Conservation (phyloP, 495 filamentous ascomycete genomes). For the Achaetomiella virescens region DNA sequence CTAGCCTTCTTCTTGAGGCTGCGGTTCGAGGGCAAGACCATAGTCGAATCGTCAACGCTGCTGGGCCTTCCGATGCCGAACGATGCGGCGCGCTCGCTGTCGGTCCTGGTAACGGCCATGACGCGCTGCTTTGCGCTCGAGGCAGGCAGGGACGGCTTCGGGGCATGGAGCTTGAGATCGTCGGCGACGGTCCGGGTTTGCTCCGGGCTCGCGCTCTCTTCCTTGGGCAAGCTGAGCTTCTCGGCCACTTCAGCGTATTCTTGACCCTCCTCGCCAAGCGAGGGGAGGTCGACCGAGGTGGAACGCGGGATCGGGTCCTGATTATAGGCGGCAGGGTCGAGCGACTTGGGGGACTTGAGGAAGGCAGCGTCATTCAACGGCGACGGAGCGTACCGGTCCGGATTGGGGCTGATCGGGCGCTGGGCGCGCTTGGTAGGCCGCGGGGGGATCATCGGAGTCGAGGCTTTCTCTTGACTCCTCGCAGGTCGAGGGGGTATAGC, state of each 20-base stretch:
- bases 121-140: constrained; percentile 75
- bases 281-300: constrained; percentile 73
- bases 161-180: constrained; percentile 81
- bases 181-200: constrained; percentile 73
- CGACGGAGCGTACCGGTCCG: constrained; percentile 74
- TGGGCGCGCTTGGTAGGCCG: constrained; percentile 63
- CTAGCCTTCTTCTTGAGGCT: constrained; percentile 58
- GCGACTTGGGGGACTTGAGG: constrained; percentile 23
- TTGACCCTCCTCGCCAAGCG: constrained; percentile 79
- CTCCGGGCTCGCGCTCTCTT: constrained; percentile 42
- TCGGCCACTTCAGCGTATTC: constrained; percentile 69
- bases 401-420: constrained; percentile 70
- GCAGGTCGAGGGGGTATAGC: constrained; percentile 61
- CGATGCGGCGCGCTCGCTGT: constrained; percentile 74
- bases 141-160: constrained; percentile 76
- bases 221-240: constrained; percentile 31
- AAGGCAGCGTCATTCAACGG: constrained; percentile 65
- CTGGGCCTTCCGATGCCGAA: constrained; percentile 68
- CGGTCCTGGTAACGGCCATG: constrained; percentile 77
- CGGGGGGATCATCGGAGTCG: constrained; percentile 58
- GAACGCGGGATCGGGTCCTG: constrained; percentile 53
- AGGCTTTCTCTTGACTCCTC: constrained; percentile 37
- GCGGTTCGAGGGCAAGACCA: constrained; percentile 26
- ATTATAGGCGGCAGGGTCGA: constrained; percentile 35
- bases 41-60: constrained; percentile 39